Evolutionary conservation across 2,329 filamentous ascomycete species (phyloP).

Genomic region (Colletotrichum tabaci): DNA sequence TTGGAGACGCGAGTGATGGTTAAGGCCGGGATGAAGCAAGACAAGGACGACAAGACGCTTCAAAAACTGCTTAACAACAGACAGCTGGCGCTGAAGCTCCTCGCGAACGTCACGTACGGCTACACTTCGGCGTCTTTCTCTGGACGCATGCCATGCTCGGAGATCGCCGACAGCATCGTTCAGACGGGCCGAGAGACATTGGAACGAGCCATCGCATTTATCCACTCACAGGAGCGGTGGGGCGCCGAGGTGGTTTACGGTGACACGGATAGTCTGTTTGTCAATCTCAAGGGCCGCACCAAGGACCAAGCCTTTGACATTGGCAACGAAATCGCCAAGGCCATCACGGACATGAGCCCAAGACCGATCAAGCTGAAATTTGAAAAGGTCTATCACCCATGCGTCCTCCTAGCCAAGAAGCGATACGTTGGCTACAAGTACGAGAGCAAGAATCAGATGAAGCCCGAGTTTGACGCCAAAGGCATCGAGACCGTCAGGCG

Average conservation of each 20-base stretch:
- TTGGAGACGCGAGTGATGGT: constrained; percentile 98
- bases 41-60: constrained; percentile 88
- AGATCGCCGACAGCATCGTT: constrained; percentile 98
- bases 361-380: constrained; percentile 96
- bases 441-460: constrained; percentile 80
- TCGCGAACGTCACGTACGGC: constrained; percentile 99
- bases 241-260: constrained; percentile 97
- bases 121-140: constrained; percentile 98
- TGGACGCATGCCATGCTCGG: constrained; percentile 96
- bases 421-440: constrained; percentile 99
- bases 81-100: constrained; percentile 92
- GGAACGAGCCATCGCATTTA: constrained; percentile 92
- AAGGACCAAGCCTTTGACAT: constrained; percentile 92
- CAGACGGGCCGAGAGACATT: constrained; percentile 95
- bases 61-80: constrained; percentile 93
- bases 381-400: constrained; percentile 98
- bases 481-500: constrained; percentile 97
- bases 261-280: constrained; percentile 95
- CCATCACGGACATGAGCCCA: constrained; percentile 91
- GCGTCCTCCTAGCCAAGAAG: constrained; percentile 94
- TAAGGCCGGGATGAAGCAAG: constrained; percentile 94
- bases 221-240: constrained; percentile 91
- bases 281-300: constrained; percentile 89
- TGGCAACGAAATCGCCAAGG: constrained; percentile 90
- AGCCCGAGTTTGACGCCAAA: constrained; percentile 96